phyloP scores from a whole-genome alignment of 352 stramenopile genomes.

The Phytophthora hibernalis region DNA sequence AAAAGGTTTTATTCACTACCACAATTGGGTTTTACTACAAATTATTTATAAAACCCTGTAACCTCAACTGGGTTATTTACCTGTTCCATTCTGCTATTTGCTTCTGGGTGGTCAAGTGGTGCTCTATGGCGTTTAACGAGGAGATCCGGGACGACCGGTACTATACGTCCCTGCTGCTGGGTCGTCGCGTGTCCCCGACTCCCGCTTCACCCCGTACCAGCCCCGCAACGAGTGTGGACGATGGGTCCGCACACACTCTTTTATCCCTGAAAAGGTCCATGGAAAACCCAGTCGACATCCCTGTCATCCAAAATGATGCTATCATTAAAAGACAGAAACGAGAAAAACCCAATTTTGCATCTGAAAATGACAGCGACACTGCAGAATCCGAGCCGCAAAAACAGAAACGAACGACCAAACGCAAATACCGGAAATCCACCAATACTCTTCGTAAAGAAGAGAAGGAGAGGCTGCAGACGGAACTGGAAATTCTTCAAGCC shows the following conservation, averaged over 20 bases:
- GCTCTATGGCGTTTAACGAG: constrained; percentile 25
- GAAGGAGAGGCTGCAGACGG: constrained; percentile 37
- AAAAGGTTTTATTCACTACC: background rate
- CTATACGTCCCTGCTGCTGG: constrained; percentile 41
- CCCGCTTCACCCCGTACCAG: constrained; percentile 4
- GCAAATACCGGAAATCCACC: constrained; percentile 45
- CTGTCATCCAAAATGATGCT: constrained; percentile 9
- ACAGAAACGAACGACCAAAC: constrained; percentile 21
- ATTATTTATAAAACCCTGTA: too few relatives aligned
- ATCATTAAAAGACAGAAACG: constrained; percentile 18
- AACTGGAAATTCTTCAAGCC: constrained; percentile 28
- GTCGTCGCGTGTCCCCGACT: constrained; percentile 9
- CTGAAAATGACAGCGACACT: constrained; percentile 11
- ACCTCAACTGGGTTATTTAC: background rate
- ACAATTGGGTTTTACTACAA: background rate
- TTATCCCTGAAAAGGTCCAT: constrained; percentile 27
- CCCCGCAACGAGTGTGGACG: constrained; percentile 4
- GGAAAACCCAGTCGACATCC: constrained; percentile 8
- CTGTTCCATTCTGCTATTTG: constrained; percentile 17
- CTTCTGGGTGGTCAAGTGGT: background rate
- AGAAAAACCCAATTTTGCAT: constrained; percentile 14
- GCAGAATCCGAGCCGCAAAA: constrained; percentile 7
- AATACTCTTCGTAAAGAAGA: constrained; percentile 50
- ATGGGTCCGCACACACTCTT: constrained; percentile 34
- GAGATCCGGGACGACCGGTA: constrained; percentile 38